Evolutionary conservation across 129 eudicot species (phyloP).

Genomic region (Escallonia herrerae): DNA sequence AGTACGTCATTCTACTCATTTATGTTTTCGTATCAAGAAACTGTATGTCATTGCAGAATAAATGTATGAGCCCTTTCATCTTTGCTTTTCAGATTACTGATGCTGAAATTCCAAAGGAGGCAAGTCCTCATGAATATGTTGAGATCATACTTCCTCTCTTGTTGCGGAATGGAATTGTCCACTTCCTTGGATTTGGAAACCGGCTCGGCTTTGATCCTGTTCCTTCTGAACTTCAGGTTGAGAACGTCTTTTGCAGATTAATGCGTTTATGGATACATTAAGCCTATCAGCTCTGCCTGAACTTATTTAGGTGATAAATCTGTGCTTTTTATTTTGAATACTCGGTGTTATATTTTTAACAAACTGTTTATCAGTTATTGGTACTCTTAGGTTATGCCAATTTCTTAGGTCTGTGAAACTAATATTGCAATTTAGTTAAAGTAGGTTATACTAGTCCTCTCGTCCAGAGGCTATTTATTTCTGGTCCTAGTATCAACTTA

Average conservation of each 20-base stretch:
- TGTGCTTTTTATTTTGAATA: no score
- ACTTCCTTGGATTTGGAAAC: slow-evolving; percentile 93
- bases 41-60: background rate
- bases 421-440: no score
- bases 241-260: background rate
- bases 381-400: no score
- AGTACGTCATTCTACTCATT: slow-evolving; percentile 32
- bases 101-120: slow-evolving; percentile 83
- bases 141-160: slow-evolving; percentile 60
- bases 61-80: slow-evolving; percentile 5
- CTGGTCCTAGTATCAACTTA: no score
- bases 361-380: no score
- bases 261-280: no score
- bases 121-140: slow-evolving; percentile 56
- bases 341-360: no score
- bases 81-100: slow-evolving; percentile 68
- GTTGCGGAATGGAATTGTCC: slow-evolving; percentile 59
- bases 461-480: no score
- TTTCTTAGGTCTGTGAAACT: no score
- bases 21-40: background rate
- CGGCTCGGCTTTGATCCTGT: slow-evolving; percentile 90
- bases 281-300: background rate
- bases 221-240: slow-evolving; percentile 79
- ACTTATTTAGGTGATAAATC: background rate
- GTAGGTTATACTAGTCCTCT: no score